These are phyloP conservation scores for Platismatia glauca DNA, from an alignment of 495 filamentous ascomycete genomes.

Conservation along the genomic window DNA sequence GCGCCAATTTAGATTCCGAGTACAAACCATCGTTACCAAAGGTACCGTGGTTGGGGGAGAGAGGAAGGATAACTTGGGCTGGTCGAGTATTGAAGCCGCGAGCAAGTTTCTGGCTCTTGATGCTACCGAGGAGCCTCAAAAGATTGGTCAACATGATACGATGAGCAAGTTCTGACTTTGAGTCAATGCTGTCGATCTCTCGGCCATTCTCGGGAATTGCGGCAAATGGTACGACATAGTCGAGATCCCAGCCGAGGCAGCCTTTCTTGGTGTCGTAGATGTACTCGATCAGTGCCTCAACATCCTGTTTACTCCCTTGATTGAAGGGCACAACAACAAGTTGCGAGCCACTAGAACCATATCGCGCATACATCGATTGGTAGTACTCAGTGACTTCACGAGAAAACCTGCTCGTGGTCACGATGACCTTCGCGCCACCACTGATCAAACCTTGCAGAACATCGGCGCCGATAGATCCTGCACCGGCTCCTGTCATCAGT, in stretches of 20 bases:
- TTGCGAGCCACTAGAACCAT: constrained; percentile 86
- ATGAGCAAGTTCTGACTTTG: constrained; percentile 95
- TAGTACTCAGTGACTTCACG: constrained; percentile 98
- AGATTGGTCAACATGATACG: constrained; percentile 99
- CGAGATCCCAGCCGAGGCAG: constrained; percentile 86
- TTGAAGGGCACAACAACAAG: constrained; percentile 98
- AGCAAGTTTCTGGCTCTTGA: constrained; percentile 81
- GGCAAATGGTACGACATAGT: constrained; percentile 93
- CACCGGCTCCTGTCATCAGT: constrained; percentile 96
- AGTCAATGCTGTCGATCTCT: constrained; percentile 95
- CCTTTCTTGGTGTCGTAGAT: constrained; percentile 96
- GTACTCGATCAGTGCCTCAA: constrained; percentile 85
- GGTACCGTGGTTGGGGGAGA: constrained; percentile 97
- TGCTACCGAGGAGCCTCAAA: constrained; percentile 75
- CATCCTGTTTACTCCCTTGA: constrained; percentile 95
- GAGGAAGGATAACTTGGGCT: constrained; percentile 88
- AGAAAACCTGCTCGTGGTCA: constrained; percentile 93
- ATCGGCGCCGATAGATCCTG: constrained; percentile 97
- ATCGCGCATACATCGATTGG: constrained; percentile 94
- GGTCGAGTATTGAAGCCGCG: constrained; percentile 89
- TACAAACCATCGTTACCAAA: constrained; percentile 98
- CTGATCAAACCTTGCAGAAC: constrained; percentile 94
- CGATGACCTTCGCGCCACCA: constrained; percentile 89
- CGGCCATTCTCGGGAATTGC: constrained; percentile 96
- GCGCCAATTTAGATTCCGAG: constrained; percentile 91